Base-by-base conservation (phyloP, 345 rosid genomes). In the Nephelium lappaceum region DNA sequence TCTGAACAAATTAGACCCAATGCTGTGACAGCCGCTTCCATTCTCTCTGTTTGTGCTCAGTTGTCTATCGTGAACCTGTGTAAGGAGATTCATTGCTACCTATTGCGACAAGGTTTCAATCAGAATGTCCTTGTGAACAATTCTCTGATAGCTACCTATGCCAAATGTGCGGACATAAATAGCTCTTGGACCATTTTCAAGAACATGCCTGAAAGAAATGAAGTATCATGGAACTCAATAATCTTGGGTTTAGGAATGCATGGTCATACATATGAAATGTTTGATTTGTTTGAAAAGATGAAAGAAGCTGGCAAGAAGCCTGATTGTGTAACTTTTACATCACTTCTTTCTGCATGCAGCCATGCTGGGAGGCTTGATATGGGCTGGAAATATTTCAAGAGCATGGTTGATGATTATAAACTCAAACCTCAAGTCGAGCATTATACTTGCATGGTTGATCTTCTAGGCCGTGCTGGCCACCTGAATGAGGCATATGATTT, bases 371-470 rank as follows among this genome's bases (percentile, higher is more conserved):
- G 69, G 75, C 80, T 85, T 60, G 81, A 82, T 25, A 64, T 68
- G 81, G 89, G 86, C 63, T 83, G 83, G 86, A 73, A 79, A 51
- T 80, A 83, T 74, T 85, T 85, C 65, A 77, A 76, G 73, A 80
- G 81, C 77, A 82, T 88, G 85, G 55, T 71, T 47, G 79, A 86
- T 71, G 77, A 82, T 65, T 81, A 83, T 60, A 81, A 78, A n/a
- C 82, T 86, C n/a, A 55, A 80, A 64, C 91, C 89, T 63, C 79
- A 66, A 69, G 70, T 88, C 73, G 88, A 88, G 47, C 89, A 88
- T 39, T 86, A 83, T 69, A 81, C 89, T 45, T 88, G 91, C 83
- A 84, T 88, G 88, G 86, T 83, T 58, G 89, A 86, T 83, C 88
- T 88, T 67, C 81, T 84, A 41, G 87, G 91, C 58, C 82, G 82